Evolutionary conservation across 2,329 filamentous ascomycete genomes (phyloP), one percentile per base, ranked within the genome.

Genomic region (Didymella keratinophila): DNA sequence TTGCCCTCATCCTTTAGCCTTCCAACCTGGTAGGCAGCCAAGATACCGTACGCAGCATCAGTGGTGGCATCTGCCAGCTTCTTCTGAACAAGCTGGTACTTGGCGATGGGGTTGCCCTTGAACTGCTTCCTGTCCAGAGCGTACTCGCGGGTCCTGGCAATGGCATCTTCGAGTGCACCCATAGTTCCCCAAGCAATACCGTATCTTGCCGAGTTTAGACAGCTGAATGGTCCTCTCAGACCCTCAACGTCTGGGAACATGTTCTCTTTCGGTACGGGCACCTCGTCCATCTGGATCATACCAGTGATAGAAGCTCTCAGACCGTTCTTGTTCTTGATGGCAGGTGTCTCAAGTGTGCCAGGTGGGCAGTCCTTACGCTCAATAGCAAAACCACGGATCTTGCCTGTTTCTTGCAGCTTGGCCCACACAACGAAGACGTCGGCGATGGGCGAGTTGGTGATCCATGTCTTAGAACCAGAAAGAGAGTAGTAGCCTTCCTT

Each of bases 11-110:
- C 94, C 84, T 97, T 98, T 57, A 98, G 86, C 61, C 94, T 84
- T 51, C 93, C 93, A 34, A 98, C 94, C 78, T 99, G 95, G 57
- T 92, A 87, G 8, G 92, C 89, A 7, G 95, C 95, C 53, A 97
- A 81, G n/a, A 92, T 91, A 42, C 95, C 95, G 74, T 91, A 98
- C 1, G 93, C 90, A 2, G 91, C 92, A 76, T 99, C 95, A 0
- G 94, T 97, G 4, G 87, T 83, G 1, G 95, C 95, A 77, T 99
- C 95, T 0, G 94, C 90, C 62, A 99, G 83, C 82, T 99, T 99
- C 86, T 97, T 97, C 83, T 99, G 95, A 51, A 99, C 86, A 14
- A 99, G 87, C 81, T 99, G 95, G 75, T 99, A 99, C 77, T 91
- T 96, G 39, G 94, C 95, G 52, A 99, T 84, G 0, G 94, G 93